These are phyloP conservation scores for Suillus plorans DNA, from an alignment of 768 basidiomycete genomes.

Conservation along the genomic window DNA sequence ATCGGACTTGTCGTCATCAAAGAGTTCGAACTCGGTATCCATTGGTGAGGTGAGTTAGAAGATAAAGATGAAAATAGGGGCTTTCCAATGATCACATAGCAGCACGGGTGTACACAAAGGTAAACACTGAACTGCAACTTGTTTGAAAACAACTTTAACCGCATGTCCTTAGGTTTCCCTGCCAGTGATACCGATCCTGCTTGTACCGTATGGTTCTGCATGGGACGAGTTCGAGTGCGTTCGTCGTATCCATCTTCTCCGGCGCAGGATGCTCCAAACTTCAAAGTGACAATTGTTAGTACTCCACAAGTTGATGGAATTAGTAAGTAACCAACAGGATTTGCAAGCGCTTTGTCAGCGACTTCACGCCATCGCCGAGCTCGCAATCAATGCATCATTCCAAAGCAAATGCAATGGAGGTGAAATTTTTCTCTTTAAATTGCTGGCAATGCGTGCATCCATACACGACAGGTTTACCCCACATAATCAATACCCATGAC, in stretches of 20 bases:
- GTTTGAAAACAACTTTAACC: neutral
- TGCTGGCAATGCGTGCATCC: too few species aligned
- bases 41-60: neutral
- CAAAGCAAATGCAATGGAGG: neutral
- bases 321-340: neutral
- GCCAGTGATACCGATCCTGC: neutral
- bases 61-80: neutral
- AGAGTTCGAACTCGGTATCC: neutral
- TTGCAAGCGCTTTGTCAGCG: neutral
- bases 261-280: neutral
- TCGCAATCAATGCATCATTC: neutral
- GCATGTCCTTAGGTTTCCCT: neutral
- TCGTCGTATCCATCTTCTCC: neutral
- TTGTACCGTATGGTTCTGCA: neutral
- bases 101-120: neutral
- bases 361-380: neutral
- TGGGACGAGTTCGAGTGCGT: neutral
- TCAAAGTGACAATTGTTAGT: neutral
- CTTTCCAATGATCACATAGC: neutral
- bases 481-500: conserved; percentile 21
- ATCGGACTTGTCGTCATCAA: neutral
- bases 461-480: too few species aligned
- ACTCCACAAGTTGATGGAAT: neutral
- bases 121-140: neutral
- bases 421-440: neutral